Evolutionary conservation across 1,284 basidiomycete genomes (phyloP), one percentile per base, ranked within the genome.

Genomic region (Trametes versicolor): DNA sequence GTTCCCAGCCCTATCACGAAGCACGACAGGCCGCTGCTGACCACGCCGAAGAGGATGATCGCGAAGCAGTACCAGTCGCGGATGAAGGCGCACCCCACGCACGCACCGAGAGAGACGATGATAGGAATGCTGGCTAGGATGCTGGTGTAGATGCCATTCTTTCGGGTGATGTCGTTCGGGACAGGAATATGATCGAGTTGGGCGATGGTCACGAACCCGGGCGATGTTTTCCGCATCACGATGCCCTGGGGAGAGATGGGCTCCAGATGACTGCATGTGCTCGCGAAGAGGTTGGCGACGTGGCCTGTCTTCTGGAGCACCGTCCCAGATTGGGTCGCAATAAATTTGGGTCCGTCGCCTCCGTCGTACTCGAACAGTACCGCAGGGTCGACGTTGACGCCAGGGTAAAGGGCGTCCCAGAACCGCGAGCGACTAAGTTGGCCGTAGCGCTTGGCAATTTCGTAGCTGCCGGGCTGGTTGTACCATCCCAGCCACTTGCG

Each of bases 1-100:
- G 19, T 25, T n/a, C 62, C 68, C 2, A 50, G 52, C 9, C 68
- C 68, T 12, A 69, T 56, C 2, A 66, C 60, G 37, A 36, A 55
- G 57, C 65, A 66, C 6, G 68, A 59, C 5, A 64, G 2, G 12
- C 68, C 68, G 25, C 64, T 69, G 51, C 45, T 54, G 32, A 69
- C 5, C 32, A 69, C 64, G 15, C 68, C 68, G 17, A 64, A 57
- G 23, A 62, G 56, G 57, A 69, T 69, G 62, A 64, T 66, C 25
- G 67, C 61, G 59, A 69, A 69, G 53, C 61, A 64, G 34, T 47
- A 66, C 64, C 65, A 69, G 62, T 69, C 68, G 15, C 25, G 17
- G 43, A 53, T 62, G 32, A 60, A 10, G 43, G 53, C 68, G 34
- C 68, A 66, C 15, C 60, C 41, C 39, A 49, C 48, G 50, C 62